Conservation (phyloP, 2,329 filamentous ascomycete genomes). For the Pseudovirgaria hyperparasitica region DNA sequence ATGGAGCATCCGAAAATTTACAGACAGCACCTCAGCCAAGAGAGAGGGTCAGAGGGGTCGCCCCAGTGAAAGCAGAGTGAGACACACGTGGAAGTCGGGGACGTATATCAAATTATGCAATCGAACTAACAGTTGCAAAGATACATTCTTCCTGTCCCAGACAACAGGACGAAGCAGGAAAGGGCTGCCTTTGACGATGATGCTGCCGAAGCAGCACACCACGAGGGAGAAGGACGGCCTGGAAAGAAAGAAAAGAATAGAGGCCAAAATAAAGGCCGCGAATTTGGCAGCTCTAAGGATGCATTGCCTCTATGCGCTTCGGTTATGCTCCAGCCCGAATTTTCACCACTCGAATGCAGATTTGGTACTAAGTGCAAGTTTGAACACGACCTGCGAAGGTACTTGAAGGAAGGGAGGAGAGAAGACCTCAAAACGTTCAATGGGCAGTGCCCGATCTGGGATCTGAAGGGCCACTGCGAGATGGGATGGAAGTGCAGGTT, state of each 20-base stretch:
- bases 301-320: constrained; percentile 66
- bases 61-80: constrained; percentile 62
- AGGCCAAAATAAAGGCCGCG: constrained; percentile 73
- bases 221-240: constrained; percentile 33
- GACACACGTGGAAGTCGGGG: constrained; percentile 12
- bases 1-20: constrained; percentile 2
- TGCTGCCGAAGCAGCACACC: constrained; percentile 44
- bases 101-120: no score
- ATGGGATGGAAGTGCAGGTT: constrained; percentile 94
- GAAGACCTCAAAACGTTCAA: constrained; percentile 65
- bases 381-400: constrained; percentile 74
- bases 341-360: constrained; percentile 62
- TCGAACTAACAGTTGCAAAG: constrained; percentile 14
- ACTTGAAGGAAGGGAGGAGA: constrained; percentile 69
- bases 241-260: constrained; percentile 49
- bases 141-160: constrained; percentile 18
- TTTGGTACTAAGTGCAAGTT: constrained; percentile 73
- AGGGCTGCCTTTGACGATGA: constrained; percentile 32
- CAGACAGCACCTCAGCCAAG: neutral
- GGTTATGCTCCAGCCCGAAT: constrained; percentile 59
- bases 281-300: constrained; percentile 71
- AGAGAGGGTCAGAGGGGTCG: constrained; percentile 40
- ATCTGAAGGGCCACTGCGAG: constrained; percentile 60
- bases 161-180: constrained; percentile 12
- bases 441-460: constrained; percentile 72